Evolutionary conservation across 345 rosid species (phyloP), one percentile per base, ranked within the genome.

Genomic region (Brassica napus): DNA sequence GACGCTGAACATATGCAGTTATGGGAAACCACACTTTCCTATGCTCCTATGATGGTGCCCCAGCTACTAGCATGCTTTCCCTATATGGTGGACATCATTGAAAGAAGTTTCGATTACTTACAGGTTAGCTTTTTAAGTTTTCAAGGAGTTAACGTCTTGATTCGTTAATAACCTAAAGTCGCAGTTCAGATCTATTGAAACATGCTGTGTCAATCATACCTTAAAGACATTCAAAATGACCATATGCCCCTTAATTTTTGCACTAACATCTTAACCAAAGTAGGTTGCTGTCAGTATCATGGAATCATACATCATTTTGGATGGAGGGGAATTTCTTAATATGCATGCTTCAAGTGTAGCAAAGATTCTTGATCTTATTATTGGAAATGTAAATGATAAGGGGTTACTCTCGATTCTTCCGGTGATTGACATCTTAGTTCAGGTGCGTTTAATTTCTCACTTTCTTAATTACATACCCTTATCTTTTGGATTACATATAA

Each of bases 1-100:
- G 74, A 37, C 74, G 68, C 34, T 16, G 23, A 81, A 63, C 68
- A 72, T 79, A 4, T 90, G 92, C 92, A 95, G 99, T 87, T 95
- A 73, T 95, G 99, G 99, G 98, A 95, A 74, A 90, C 93, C 54
- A 87, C 97, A 54, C 86, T 95, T 80, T 88, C 91, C 76, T 87
- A 93, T 83, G 97, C 99, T 72, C 97, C 99, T 21, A 80, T 86
- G 62, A 89, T 93, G 97, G 94, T 86, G 73, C 94, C 97, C 83
- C 99, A 90, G 81, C 81, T 95, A 62, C 77, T 91, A 65, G 78
- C 90, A 71, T 90, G 69, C 83, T 95, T 95, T 80, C 92, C 98
- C 18, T 87, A 88, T 81, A 84, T 93, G 76, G 85, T 89, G 79
- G 94, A 88, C 61, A 87, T 95, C 75, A 78, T 91, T 87, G 98